Conservation (phyloP, 176 grass and related monocot genomes). For the Secale cereale region DNA sequence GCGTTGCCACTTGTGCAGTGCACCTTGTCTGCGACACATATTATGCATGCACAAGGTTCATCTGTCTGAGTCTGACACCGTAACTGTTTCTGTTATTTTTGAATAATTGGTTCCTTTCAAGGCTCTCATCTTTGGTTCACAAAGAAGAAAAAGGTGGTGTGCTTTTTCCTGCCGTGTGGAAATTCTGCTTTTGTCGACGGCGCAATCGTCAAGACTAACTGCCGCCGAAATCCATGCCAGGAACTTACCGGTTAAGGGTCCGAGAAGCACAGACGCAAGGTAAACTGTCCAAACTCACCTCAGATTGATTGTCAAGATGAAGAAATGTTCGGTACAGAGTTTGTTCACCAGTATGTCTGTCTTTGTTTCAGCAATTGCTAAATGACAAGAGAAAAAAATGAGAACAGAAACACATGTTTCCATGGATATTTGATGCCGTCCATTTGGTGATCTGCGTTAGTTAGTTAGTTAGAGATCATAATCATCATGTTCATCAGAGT, state of each 20-base stretch:
- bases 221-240: background rate
- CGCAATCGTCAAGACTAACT: no score
- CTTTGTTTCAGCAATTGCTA: background rate
- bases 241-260: background rate
- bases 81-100: background rate
- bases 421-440: no score
- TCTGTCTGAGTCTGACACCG: background rate
- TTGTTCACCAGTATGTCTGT: background rate
- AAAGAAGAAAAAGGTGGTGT: no score
- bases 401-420: no score
- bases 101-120: no score
- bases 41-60: background rate
- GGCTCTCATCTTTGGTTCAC: no score
- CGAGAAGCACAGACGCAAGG: background rate
- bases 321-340: constrained; percentile 9
- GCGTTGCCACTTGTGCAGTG: no score
- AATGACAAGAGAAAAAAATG: background rate
- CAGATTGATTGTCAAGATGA: background rate
- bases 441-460: no score
- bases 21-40: no score
- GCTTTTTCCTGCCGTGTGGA: background rate
- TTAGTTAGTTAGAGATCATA: background rate
- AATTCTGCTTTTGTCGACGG: background rate
- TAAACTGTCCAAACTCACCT: background rate
- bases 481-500: background rate